phyloP scores from a whole-genome alignment of 2,329 filamentous ascomycete species.

The Lasiodiplodia sp. region DNA sequence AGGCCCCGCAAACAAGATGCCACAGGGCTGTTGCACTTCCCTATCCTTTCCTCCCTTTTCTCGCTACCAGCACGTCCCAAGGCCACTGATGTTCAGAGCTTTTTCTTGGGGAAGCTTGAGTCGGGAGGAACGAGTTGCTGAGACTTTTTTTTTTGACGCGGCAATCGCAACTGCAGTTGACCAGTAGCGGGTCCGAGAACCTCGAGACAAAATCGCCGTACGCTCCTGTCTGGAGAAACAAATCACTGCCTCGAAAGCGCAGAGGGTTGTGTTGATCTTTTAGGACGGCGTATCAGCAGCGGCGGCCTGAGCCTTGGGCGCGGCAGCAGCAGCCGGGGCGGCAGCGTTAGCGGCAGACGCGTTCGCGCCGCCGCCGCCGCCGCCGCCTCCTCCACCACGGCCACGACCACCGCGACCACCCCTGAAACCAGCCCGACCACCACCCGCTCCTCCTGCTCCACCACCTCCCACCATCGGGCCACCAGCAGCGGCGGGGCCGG shows the following conservation, averaged over 20 bases:
- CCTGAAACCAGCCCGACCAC: slow-evolving; percentile 41
- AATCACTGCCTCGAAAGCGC: slow-evolving; percentile 4
- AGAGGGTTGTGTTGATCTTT: neutral
- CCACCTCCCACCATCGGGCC: slow-evolving; percentile 39
- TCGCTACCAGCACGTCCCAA: neutral
- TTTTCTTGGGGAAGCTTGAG: neutral
- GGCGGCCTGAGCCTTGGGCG: slow-evolving; percentile 2
- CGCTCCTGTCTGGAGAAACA: neutral
- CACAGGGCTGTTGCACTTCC: neutral
- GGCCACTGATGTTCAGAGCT: neutral
- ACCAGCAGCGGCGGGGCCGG: neutral
- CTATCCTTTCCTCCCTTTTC: neutral
- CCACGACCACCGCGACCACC: slow-evolving; percentile 43
- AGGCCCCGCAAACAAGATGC: neutral
- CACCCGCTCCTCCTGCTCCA: slow-evolving; percentile 37
- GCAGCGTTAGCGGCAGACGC: slow-evolving; percentile 30
- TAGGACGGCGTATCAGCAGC: slow-evolving; percentile 25
- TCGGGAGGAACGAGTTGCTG: neutral
- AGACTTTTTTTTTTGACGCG: neutral
- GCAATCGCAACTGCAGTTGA: neutral
- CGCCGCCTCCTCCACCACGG: slow-evolving; percentile 39
- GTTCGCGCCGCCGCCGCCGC: slow-evolving; percentile 1
- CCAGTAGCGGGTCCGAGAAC: neutral
- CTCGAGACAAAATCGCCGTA: neutral
- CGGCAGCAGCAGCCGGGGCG: neutral